phyloP scores from a whole-genome alignment of 495 filamentous ascomycete genomes.

The Cercophora sp. region DNA sequence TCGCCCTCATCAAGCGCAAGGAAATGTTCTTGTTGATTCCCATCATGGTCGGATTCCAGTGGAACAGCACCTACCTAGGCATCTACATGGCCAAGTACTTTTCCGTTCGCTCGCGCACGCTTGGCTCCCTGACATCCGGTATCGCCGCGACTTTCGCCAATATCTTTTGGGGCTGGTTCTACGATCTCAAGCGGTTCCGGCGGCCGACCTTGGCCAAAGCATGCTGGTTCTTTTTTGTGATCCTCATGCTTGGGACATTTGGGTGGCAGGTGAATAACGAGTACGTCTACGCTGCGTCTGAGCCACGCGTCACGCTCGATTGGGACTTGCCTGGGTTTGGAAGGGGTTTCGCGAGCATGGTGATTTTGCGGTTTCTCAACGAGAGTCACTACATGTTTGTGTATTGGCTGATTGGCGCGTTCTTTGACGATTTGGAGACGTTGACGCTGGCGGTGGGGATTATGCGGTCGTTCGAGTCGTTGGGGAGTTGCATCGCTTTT shows the following conservation, averaged over 20 bases:
- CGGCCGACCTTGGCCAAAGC: slow-evolving; percentile 32
- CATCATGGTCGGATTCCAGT: slow-evolving; percentile 52
- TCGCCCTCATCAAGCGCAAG: slow-evolving; percentile 41
- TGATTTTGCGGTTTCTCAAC: slow-evolving; percentile 38
- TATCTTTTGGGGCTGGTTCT: slow-evolving; percentile 44
- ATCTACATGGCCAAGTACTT: slow-evolving; percentile 60
- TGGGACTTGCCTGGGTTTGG: slow-evolving; percentile 39
- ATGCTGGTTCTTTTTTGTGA: slow-evolving; percentile 32
- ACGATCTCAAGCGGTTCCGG: slow-evolving; percentile 37
- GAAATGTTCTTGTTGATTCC: slow-evolving; percentile 52
- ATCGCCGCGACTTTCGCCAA: slow-evolving; percentile 46
- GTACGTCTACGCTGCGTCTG: slow-evolving; percentile 30
- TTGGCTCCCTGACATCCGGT: slow-evolving; percentile 47
- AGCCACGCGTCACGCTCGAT: slow-evolving; percentile 31
- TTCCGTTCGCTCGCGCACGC: slow-evolving; percentile 50
- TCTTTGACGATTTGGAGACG: slow-evolving; percentile 47
- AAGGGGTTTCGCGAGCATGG: slow-evolving; percentile 37
- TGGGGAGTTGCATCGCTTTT: slow-evolving; percentile 48
- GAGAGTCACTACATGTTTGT: slow-evolving; percentile 44
- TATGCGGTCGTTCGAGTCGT: slow-evolving; percentile 45
- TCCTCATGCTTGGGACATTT: slow-evolving; percentile 32
- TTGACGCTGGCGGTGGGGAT: slow-evolving; percentile 46
- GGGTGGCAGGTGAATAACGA: slow-evolving; percentile 40
- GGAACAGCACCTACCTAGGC: slow-evolving; percentile 53
- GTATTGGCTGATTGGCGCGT: slow-evolving; percentile 49